phyloP scores from a whole-genome alignment of 257 asterid genomes.

The Mitragyna speciosa region DNA sequence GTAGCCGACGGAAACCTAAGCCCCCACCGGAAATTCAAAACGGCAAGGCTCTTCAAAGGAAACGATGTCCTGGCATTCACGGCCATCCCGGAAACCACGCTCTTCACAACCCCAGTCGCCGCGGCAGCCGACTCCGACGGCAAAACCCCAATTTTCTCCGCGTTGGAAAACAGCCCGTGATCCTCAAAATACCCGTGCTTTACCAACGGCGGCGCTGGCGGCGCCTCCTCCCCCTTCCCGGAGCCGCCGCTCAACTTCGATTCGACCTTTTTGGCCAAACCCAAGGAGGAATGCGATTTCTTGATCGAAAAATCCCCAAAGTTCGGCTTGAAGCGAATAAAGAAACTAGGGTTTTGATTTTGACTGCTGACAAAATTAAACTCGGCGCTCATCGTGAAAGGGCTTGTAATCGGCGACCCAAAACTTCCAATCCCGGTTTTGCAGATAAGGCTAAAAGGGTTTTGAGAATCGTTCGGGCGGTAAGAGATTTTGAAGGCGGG shows the following conservation, averaged over 20 bases:
- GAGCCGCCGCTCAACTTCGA: slow-evolving; percentile 29
- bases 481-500: slow-evolving; percentile 68
- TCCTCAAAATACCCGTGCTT: slow-evolving; percentile 29
- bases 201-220: slow-evolving; percentile 25
- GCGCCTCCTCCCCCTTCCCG: slow-evolving; percentile 18
- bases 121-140: slow-evolving; percentile 41
- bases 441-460: slow-evolving; percentile 76
- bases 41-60: slow-evolving; percentile 56
- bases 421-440: slow-evolving; percentile 81
- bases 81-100: slow-evolving; percentile 49
- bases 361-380: slow-evolving; percentile 59
- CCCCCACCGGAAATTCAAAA: slow-evolving; percentile 83
- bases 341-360: slow-evolving; percentile 75
- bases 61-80: slow-evolving; percentile 66
- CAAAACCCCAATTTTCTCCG: slow-evolving; percentile 29
- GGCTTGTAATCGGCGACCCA: slow-evolving; percentile 82
- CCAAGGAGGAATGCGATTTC: slow-evolving; percentile 62
- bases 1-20: slow-evolving; percentile 61
- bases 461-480: slow-evolving; percentile 74
- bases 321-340: slow-evolving; percentile 77
- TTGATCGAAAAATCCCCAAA: slow-evolving; percentile 76
- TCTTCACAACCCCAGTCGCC: slow-evolving; percentile 52
- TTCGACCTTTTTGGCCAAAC: slow-evolving; percentile 34
- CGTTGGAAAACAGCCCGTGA: slow-evolving; percentile 34
- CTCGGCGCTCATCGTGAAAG: slow-evolving; percentile 90